A percentile compares a stretch with the other conserved stretches of the same genome.
Evolutionary conservation across 2,329 filamentous ascomycete species (phyloP).

Genomic region (Hypoxylon sp.): DNA sequence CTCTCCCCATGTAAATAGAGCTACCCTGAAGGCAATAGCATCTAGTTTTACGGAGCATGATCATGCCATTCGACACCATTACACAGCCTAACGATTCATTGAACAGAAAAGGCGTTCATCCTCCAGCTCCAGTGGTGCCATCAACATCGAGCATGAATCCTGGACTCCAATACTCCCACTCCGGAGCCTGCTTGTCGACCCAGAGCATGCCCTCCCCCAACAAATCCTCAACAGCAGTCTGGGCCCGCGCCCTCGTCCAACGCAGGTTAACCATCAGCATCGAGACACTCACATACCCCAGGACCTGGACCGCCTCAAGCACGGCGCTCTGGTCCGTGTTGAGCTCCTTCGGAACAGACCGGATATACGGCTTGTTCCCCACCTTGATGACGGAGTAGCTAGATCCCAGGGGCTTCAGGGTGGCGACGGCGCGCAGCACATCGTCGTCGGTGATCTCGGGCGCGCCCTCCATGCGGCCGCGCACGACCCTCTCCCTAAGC

Average conservation of each 20-base stretch:
- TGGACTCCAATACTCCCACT: slow-evolving; percentile 96
- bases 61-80: neutral
- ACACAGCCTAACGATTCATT: neutral
- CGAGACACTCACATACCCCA: slow-evolving; percentile 90
- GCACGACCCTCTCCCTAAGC: slow-evolving; percentile 81
- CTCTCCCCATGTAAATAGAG: neutral
- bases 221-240: slow-evolving; percentile 91
- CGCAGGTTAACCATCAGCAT: slow-evolving; percentile 89
- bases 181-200: slow-evolving; percentile 87
- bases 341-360: slow-evolving; percentile 93
- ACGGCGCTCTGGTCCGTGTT: slow-evolving; percentile 95
- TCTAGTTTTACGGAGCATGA: neutral
- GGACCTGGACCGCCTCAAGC: slow-evolving; percentile 88
- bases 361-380: slow-evolving; percentile 87
- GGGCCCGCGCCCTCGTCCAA: slow-evolving; percentile 88
- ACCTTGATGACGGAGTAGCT: slow-evolving; percentile 89
- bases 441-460: slow-evolving; percentile 92
- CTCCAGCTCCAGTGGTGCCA: slow-evolving; percentile 38
- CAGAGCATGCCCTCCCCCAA: slow-evolving; percentile 91
- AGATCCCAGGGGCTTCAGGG: slow-evolving; percentile 87
- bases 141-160: slow-evolving; percentile 68
- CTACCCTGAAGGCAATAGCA: neutral
- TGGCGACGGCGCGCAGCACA: slow-evolving; percentile 88
- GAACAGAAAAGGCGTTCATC: slow-evolving; percentile 33
- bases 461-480: slow-evolving; percentile 80